A percentile compares a stretch with the other conserved stretches of the same genome.
phyloP scores from a whole-genome alignment of 805 yeast species.

The Wickerhamiella slavikovae region DNA sequence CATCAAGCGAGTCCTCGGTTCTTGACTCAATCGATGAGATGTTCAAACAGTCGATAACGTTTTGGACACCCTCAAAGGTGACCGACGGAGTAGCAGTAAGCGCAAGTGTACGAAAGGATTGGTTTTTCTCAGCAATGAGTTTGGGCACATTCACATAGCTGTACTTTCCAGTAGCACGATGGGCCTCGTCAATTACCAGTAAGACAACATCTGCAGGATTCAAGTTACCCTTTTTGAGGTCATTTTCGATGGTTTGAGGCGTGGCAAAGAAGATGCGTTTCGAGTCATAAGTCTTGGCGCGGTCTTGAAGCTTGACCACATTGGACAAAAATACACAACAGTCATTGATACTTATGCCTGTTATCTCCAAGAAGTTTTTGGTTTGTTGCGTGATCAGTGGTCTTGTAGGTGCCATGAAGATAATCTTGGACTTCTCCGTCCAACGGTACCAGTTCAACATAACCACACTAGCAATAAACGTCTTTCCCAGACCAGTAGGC shows the following conservation, averaged over 20 bases:
- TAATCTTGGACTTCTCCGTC: conserved; percentile 59
- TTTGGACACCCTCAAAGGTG: conserved; percentile 71
- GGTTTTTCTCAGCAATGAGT: conserved; percentile 38
- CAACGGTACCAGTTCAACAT: conserved; percentile 80
- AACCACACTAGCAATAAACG: conserved; percentile 85
- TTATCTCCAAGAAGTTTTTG: conserved; percentile 70
- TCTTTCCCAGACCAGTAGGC: conserved; percentile 95
- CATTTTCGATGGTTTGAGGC: conserved; percentile 91
- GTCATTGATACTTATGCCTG: conserved; percentile 59
- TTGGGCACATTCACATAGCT: conserved; percentile 73
- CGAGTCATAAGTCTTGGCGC: conserved; percentile 58
- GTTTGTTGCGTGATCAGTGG: conserved; percentile 95
- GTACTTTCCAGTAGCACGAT: conserved; percentile 75
- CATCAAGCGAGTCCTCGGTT: conserved; percentile 68
- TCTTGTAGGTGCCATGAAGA: conserved; percentile 92
- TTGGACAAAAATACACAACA: conserved; percentile 20
- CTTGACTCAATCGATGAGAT: conserved; percentile 69
- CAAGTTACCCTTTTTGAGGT: conserved; percentile 49
- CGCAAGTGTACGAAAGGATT: conserved; percentile 58
- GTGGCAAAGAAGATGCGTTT: conserved; percentile 80
- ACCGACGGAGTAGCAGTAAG: conserved; percentile 94
- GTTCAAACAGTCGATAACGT: conserved; percentile 47
- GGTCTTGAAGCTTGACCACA: conserved; percentile 36
- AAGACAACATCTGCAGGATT: conserved; percentile 59
- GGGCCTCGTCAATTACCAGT: conserved; percentile 88